phyloP scores from a whole-genome alignment of 2,329 filamentous ascomycete species.

The Colletotrichum tropicicola region DNA sequence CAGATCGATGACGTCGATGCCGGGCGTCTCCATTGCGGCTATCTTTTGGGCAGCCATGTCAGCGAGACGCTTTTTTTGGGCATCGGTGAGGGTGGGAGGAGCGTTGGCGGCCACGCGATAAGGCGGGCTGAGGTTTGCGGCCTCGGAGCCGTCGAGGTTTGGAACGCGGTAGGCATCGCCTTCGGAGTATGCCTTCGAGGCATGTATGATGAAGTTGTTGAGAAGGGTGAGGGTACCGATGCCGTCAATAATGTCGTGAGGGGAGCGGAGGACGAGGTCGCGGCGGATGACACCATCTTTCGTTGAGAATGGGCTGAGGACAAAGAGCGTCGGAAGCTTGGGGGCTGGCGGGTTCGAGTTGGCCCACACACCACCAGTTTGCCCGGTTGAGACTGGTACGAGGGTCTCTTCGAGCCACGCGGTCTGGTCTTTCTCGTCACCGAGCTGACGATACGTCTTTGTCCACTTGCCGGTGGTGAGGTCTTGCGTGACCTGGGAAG shows the following conservation, averaged over 20 bases:
- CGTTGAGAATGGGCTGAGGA: conserved; percentile 35
- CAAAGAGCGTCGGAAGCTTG: conserved; percentile 41
- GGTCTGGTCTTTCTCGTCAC: conserved; percentile 10
- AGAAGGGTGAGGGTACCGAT: conserved; percentile 47
- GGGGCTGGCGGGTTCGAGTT: conserved; percentile 46
- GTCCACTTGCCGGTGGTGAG: conserved; percentile 31
- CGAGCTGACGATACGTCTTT: conserved; percentile 38
- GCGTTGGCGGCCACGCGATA: conserved; percentile 37
- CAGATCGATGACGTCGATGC: conserved; percentile 28
- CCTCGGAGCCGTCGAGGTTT: conserved; percentile 33
- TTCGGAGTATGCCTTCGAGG: conserved; percentile 33
- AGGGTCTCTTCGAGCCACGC: conserved; percentile 43
- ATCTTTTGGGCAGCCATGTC: conserved; percentile 17
- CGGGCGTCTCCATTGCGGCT: background rate
- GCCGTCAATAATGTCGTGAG: conserved; percentile 50
- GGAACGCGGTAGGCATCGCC: conserved; percentile 25
- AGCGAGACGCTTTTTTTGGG: conserved; percentile 29
- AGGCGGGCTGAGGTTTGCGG: conserved; percentile 35
- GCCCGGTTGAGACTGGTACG: conserved; percentile 31
- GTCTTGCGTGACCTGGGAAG: conserved; percentile 36
- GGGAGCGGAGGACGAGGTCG: conserved; percentile 46
- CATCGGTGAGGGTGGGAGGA: conserved; percentile 20
- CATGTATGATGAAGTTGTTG: conserved; percentile 38
- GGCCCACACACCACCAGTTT: conserved; percentile 42
- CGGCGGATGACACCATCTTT: conserved; percentile 28